phyloP scores from a whole-genome alignment of 2,329 filamentous ascomycete genomes.

The Epichloe amarillans region DNA sequence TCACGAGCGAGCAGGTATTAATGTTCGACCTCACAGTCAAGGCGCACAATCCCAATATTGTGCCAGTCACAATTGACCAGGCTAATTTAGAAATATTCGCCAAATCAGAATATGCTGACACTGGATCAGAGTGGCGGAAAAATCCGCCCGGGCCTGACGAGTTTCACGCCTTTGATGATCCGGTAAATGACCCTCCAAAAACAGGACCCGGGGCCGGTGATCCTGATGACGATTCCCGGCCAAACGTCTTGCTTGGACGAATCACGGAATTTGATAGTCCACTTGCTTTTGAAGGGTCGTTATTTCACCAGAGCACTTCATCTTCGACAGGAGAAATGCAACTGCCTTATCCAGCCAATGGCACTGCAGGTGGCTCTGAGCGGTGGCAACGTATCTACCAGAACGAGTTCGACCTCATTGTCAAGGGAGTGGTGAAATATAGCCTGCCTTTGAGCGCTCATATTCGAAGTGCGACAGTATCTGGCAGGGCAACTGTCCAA shows the following conservation, averaged over 20 bases:
- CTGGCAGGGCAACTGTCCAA: conserved; percentile 45
- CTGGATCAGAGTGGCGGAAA: conserved; percentile 47
- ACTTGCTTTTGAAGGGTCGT: conserved; percentile 77
- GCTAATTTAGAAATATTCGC: conserved; percentile 90
- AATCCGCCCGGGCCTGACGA: conserved; percentile 16
- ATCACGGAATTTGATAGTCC: conserved; percentile 80
- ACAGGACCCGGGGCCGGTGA: conserved; percentile 28
- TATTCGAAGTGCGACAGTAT: conserved; percentile 45
- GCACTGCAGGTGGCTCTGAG: conserved; percentile 70
- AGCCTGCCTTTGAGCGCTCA: conserved; percentile 48
- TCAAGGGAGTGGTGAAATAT: conserved; percentile 85
- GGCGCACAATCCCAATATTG: conserved; percentile 85
- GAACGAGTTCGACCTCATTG: conserved; percentile 85
- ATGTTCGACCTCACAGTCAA: conserved; percentile 85
- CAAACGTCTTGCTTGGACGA: conserved; percentile 84
- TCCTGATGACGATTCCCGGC: conserved; percentile 47
- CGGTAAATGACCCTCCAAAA: conserved; percentile 25
- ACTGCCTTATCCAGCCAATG: conserved; percentile 71
- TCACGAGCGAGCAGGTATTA: conserved; percentile 86
- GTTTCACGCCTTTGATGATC: conserved; percentile 18
- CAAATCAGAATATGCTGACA: conserved; percentile 79
- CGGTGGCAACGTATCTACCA: conserved; percentile 85
- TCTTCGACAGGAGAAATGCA: conserved; percentile 73
- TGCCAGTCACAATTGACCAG: conserved; percentile 72
- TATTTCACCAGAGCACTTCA: conserved; percentile 61